Percentiles rank a stretch among this genome's conserved stretches.
Evolutionary conservation across 768 basidiomycete genomes (phyloP).

Genomic region (Boletus reticuloceps): DNA sequence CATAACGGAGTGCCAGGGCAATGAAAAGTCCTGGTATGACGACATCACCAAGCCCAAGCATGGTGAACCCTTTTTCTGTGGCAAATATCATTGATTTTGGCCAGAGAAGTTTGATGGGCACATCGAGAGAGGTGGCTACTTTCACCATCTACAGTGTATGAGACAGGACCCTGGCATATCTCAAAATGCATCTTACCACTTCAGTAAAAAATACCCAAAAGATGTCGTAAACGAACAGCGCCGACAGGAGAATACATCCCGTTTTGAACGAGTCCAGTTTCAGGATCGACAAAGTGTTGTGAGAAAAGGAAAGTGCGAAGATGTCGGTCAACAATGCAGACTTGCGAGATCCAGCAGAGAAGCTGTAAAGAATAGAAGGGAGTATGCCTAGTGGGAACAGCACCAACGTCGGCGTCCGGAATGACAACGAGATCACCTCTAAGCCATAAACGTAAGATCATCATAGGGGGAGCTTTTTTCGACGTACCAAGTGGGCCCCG

Average conservation of each 20-base stretch:
- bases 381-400: constrained; percentile 58
- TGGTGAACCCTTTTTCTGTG: constrained; percentile 62
- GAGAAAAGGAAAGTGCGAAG: constrained; percentile 72
- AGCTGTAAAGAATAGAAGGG: constrained; percentile 64
- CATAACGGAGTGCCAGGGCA: constrained; percentile 84
- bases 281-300: constrained; percentile 75
- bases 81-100: constrained; percentile 61
- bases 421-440: constrained; percentile 43
- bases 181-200: constrained; percentile 54
- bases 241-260: constrained; percentile 75
- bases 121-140: constrained; percentile 86
- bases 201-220: constrained; percentile 93
- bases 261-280: constrained; percentile 90
- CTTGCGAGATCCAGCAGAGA: constrained; percentile 42
- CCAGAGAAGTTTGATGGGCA: constrained; percentile 92
- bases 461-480: neutral
- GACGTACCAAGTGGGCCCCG: constrained; percentile 45
- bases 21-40: constrained; percentile 69
- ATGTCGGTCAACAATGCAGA: constrained; percentile 78
- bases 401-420: constrained; percentile 55
- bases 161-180: neutral
- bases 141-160: constrained; percentile 70
- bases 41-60: constrained; percentile 93
- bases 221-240: constrained; percentile 90
- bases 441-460: constrained; percentile 9